A percentile compares a stretch with the other conserved stretches of the same genome.
Conservation (phyloP, 2,329 filamentous ascomycete genomes). For the Sclerotinia subarctica region DNA sequence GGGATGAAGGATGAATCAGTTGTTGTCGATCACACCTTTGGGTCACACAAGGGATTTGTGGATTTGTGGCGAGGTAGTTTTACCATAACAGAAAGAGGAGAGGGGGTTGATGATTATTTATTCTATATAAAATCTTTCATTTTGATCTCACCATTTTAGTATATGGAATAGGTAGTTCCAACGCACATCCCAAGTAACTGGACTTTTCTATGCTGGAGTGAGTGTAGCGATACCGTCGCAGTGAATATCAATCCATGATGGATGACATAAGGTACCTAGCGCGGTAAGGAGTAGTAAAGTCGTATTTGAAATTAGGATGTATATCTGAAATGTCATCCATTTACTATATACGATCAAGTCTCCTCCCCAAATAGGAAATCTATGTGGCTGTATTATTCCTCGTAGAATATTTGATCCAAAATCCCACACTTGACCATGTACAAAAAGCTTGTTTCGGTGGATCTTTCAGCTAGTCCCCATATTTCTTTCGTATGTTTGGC, state of each 20-base stretch:
- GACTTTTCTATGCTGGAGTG: not conserved
- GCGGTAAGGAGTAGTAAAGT: not conserved
- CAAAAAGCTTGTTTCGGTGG: not conserved
- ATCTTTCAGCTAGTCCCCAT: not conserved
- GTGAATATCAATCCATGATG: no score
- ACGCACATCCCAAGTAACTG: not conserved
- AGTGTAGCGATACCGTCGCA: not conserved
- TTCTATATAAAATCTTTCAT: not conserved
- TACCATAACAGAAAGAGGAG: not conserved
- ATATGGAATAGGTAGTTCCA: not conserved
- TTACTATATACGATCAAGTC: not conserved
- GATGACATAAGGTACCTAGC: no score
- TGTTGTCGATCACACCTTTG: slow-evolving; percentile 1
- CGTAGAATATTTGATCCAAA: no score
- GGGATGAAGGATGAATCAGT: slow-evolving; percentile 16
- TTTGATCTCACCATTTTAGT: no score
- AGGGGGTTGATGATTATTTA: not conserved
- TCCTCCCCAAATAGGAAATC: not conserved
- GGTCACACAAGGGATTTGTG: not conserved
- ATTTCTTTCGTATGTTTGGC: no score
- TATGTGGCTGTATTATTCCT: slow-evolving; percentile 2
- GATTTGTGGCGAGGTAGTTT: not conserved
- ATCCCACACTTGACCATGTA: no score
- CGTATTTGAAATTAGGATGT: not conserved
- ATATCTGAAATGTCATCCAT: not conserved